phyloP scores from a whole-genome alignment of 2,329 filamentous ascomycete species.

The Microsporum audouinii region DNA sequence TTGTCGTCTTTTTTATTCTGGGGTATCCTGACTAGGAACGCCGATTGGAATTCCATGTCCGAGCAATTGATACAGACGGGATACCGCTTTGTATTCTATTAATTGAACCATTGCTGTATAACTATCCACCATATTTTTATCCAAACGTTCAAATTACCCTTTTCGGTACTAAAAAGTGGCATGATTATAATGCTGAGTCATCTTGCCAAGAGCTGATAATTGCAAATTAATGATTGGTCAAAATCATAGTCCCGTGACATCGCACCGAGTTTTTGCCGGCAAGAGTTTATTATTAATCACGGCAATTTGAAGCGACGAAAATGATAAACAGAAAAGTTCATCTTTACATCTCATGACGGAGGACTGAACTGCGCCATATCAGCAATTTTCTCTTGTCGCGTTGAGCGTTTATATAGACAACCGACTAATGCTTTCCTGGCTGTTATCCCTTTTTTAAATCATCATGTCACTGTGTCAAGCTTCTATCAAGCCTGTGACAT shows the following conservation, averaged over 20 bases:
- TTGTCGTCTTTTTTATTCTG: no score
- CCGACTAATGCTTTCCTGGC: background rate
- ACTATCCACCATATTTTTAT: no score
- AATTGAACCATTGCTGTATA: no score
- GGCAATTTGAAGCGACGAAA: background rate
- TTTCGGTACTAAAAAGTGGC: background rate
- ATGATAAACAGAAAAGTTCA: background rate
- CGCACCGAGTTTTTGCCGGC: background rate
- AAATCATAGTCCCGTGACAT: background rate
- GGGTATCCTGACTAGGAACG: no score
- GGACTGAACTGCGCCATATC: background rate
- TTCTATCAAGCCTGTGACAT: constrained; percentile 35
- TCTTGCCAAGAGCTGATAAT: background rate
- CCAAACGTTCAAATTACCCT: background rate
- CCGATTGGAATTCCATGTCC: no score
- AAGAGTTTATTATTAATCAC: background rate
- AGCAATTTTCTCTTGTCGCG: background rate
- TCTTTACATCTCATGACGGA: background rate
- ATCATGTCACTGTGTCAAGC: constrained; percentile 33
- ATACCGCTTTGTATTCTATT: no score
- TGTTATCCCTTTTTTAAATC: background rate
- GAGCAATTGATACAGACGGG: no score
- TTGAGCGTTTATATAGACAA: background rate
- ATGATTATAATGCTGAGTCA: constrained; percentile 1
- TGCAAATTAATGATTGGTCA: background rate